Evolutionary conservation across 148 eudicot genomes (phyloP).

Genomic region (Silene latifolia): DNA sequence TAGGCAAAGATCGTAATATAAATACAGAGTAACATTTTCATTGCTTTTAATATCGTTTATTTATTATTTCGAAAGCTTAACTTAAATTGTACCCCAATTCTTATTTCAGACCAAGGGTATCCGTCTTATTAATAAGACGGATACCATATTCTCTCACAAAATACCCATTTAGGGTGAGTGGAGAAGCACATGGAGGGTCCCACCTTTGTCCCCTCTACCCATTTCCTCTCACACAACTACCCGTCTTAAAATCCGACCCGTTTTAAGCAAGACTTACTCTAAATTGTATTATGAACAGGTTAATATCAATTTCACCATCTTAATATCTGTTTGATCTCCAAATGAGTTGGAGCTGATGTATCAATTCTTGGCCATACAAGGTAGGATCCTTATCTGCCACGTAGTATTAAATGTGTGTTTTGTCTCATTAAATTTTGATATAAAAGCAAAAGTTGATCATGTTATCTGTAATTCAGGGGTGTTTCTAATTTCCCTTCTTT

Average conservation of each 20-base stretch:
- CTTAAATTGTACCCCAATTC: not conserved
- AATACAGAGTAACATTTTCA: too few species aligned
- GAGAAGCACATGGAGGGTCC: too few species aligned
- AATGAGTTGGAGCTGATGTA: conserved; percentile 21
- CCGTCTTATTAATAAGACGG: too few species aligned
- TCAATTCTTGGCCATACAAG: conserved; percentile 17
- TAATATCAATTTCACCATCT: too few species aligned
- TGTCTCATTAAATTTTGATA: conserved; percentile 12
- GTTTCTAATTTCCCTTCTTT: not conserved
- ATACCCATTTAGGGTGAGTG: too few species aligned
- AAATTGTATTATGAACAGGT: not conserved
- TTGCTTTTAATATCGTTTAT: not conserved
- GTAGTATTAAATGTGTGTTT: conserved; percentile 26
- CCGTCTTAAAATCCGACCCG: too few species aligned
- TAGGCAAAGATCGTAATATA: too few species aligned
- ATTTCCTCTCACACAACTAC: too few species aligned
- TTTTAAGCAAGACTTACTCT: too few species aligned
- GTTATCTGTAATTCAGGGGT: not conserved
- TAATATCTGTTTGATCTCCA: not conserved
- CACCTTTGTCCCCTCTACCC: too few species aligned
- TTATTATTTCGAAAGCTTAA: not conserved
- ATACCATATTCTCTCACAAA: too few species aligned
- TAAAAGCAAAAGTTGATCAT: conserved; percentile 17
- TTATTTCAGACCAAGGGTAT: too few species aligned
- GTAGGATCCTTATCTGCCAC: conserved; percentile 56